Conservation (phyloP, 2,329 filamentous ascomycete species). For the Penicillium griseofulvum region DNA sequence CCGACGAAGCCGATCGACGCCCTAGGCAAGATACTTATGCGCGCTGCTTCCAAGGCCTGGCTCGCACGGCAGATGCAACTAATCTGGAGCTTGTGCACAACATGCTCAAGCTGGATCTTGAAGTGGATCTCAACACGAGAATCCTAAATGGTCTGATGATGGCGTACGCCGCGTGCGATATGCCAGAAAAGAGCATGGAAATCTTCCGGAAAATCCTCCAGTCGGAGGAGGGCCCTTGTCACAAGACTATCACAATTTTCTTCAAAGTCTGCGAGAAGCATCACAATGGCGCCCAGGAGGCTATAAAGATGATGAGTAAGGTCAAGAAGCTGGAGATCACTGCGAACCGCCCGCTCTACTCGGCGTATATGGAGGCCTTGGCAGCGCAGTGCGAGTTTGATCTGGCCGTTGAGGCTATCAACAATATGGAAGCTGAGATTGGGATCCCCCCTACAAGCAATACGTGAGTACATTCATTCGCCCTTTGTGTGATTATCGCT, state of each 20-base stretch:
- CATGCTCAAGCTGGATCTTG: slow-evolving; percentile 89
- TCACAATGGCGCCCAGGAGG: slow-evolving; percentile 42
- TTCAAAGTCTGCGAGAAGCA: slow-evolving; percentile 72
- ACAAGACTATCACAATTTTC: slow-evolving; percentile 74
- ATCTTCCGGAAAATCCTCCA: slow-evolving; percentile 84
- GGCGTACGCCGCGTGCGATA: slow-evolving; percentile 70
- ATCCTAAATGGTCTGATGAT: slow-evolving; percentile 85
- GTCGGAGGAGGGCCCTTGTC: slow-evolving; percentile 80
- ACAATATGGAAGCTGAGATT: slow-evolving; percentile 64
- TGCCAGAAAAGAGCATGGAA: slow-evolving; percentile 65
- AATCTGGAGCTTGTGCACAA: slow-evolving; percentile 78
- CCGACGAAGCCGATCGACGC: slow-evolving; percentile 60
- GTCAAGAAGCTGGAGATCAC: slow-evolving; percentile 73
- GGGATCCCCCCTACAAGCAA: slow-evolving; percentile 66
- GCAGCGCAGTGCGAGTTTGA: slow-evolving; percentile 70
- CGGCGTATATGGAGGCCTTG: slow-evolving; percentile 72
- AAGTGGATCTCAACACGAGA: slow-evolving; percentile 70
- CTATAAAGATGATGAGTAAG: slow-evolving; percentile 54
- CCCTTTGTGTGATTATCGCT: slow-evolving; percentile 2
- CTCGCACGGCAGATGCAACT: slow-evolving; percentile 57
- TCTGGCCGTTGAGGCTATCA: slow-evolving; percentile 64
- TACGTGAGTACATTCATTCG: slow-evolving; percentile 58
- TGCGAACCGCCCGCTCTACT: slow-evolving; percentile 69
- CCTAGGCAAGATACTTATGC: slow-evolving; percentile 75
- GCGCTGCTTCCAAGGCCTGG: slow-evolving; percentile 72